Evolutionary conservation across 2,329 filamentous ascomycete genomes (phyloP), one percentile per base, ranked within the genome.

Genomic region (Xylariaceae sp.): DNA sequence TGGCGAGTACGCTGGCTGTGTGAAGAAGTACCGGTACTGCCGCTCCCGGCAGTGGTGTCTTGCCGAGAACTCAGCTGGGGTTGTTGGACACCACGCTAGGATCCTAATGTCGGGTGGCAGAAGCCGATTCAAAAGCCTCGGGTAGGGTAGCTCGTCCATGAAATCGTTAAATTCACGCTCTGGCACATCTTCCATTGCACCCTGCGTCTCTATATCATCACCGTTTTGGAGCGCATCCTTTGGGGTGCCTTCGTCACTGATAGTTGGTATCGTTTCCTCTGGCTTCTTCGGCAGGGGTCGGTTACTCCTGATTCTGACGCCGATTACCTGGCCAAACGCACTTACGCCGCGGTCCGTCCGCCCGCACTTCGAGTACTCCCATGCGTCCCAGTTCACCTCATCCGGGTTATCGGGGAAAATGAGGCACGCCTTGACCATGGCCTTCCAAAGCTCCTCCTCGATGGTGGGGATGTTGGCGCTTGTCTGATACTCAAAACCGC

Each of bases 11-110:
- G 89, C 90, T 0, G 94, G 94, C 69, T 97, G 91, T 0, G 94
- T 97, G 77, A 99, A 99, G 78, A 96, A 97, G 74, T 99, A 99
- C 53, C 91, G 86, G 76, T 99, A 99, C 61, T 89, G 87, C 18
- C 94, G 83, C 73, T 97, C 92, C 57, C 88, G 85, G 73, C 94
- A 99, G 48, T 89, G 92, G 79, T 97, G 97, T 33, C 94, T 86
- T 4, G 94, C 94, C 27, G 90, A 92, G 72, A 99, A 99, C 57
- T 83, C 83, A 7, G 81, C 74, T 0, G 92, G 91, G 13, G 89
- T 90, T 24, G 84, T 79, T 0, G 93, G 91, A 69, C 92, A 96
- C 94, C 94, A 99, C 3, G 94, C 94, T 29, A 97, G 81, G 53
- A 96, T 79, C 56, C 91, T 85, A 65, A 99, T 97, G 69, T 96